phyloP scores from a whole-genome alignment of 805 yeast genomes.

The Alloascoidea hylecoeti region DNA sequence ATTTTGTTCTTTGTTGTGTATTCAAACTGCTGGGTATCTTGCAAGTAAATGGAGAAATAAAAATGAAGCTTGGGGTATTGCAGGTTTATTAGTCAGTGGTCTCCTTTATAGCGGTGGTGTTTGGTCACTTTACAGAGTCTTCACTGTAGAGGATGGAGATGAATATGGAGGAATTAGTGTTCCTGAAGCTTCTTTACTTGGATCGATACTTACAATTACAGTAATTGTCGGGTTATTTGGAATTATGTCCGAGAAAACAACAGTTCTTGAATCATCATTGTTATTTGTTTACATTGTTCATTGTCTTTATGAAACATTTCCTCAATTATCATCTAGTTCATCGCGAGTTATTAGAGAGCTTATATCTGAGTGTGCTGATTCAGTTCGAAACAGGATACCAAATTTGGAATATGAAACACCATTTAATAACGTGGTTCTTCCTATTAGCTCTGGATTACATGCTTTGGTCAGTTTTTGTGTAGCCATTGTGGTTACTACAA shows the following conservation, averaged over 20 bases:
- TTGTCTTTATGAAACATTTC: slow-evolving; percentile 85
- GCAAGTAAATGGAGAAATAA: slow-evolving; percentile 46
- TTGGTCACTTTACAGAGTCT: slow-evolving; percentile 72
- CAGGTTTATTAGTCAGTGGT: slow-evolving; percentile 58
- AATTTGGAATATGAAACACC: background rate
- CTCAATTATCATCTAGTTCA: slow-evolving; percentile 55
- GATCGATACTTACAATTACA: slow-evolving; percentile 70
- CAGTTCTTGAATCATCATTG: slow-evolving; percentile 81
- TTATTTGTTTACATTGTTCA: slow-evolving; percentile 85
- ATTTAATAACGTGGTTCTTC: no score
- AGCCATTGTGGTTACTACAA: slow-evolving; percentile 45
- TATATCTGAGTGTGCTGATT: slow-evolving; percentile 8
- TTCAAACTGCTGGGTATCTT: slow-evolving; percentile 84
- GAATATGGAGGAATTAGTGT: slow-evolving; percentile 50
- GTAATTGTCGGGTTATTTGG: slow-evolving; percentile 70
- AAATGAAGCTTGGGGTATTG: slow-evolving; percentile 70
- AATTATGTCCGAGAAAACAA: slow-evolving; percentile 68
- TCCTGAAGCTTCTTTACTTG: slow-evolving; percentile 74
- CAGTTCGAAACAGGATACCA: background rate
- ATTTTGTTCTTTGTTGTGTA: slow-evolving; percentile 78
- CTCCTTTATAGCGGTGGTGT: slow-evolving; percentile 62
- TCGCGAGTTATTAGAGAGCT: slow-evolving; percentile 16
- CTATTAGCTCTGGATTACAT: slow-evolving; percentile 8
- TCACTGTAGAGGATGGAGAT: slow-evolving; percentile 65
- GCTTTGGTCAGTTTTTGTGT: slow-evolving; percentile 24